Percentiles rank a stretch among this genome's conserved stretches.
Evolutionary conservation across 768 basidiomycete genomes (phyloP).

Genomic region (Tricholoma sp.): DNA sequence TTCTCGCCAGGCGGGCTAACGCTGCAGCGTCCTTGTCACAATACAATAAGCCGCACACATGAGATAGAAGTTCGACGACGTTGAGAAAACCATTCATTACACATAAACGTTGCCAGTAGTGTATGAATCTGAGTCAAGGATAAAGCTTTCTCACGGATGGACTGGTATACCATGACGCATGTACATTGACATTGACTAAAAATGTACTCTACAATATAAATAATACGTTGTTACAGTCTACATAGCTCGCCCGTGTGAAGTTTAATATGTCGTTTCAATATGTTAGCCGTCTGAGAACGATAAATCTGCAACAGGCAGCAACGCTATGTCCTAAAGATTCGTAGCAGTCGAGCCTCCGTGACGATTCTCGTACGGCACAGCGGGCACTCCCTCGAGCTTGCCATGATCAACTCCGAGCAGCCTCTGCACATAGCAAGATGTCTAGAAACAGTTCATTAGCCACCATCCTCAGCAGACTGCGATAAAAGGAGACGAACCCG

Average conservation of each 20-base stretch:
- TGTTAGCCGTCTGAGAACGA: too few relatives aligned
- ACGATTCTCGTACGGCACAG: conserved; percentile 87
- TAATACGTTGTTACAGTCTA: too few relatives aligned
- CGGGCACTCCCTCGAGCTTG: conserved; percentile 81
- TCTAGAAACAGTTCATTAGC: conserved; percentile 30
- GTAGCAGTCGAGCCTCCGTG: conserved; percentile 71
- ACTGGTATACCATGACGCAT: too few relatives aligned
- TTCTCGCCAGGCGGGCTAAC: not conserved
- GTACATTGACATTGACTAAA: too few relatives aligned
- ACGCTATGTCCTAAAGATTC: conserved; percentile 57
- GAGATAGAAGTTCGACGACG: not conserved
- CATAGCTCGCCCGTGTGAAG: too few relatives aligned
- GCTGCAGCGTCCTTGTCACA: not conserved
- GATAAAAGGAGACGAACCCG: conserved; percentile 51
- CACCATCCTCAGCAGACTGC: not conserved
- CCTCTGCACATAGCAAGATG: conserved; percentile 74
- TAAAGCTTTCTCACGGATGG: too few relatives aligned
- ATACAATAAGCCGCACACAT: not conserved
- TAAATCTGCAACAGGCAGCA: too few relatives aligned
- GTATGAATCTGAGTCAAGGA: too few relatives aligned
- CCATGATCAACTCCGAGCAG: conserved; percentile 78
- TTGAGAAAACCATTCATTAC: not conserved
- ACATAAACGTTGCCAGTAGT: too few relatives aligned
- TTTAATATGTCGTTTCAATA: too few relatives aligned
- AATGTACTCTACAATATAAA: too few relatives aligned